These are phyloP conservation scores for Trichocladium uniseriatum DNA, from an alignment of 495 filamentous ascomycete genomes.

Conservation along the genomic window DNA sequence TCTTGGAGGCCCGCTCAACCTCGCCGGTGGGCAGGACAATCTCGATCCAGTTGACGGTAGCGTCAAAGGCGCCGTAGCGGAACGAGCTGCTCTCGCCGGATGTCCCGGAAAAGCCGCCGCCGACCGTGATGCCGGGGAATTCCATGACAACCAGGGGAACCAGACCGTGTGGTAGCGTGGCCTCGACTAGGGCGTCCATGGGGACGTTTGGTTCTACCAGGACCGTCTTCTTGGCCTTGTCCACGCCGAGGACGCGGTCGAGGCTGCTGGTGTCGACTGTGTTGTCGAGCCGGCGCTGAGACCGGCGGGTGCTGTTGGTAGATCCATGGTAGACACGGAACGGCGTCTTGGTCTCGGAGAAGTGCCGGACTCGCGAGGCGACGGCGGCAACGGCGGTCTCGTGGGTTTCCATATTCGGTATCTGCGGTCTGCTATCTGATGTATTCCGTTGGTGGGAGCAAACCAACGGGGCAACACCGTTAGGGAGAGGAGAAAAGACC, in stretches of 20 bases:
- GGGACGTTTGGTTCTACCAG: conserved; percentile 56
- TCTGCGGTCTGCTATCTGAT: too few relatives aligned
- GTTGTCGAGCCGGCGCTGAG: conserved; percentile 31
- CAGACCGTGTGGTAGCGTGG: conserved; percentile 40
- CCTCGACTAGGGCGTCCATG: conserved; percentile 49
- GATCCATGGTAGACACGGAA: conserved; percentile 68
- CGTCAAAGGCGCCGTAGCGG: conserved; percentile 50
- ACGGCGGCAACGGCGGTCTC: too few relatives aligned
- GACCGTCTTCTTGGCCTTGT: conserved; percentile 33
- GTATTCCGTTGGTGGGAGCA: too few relatives aligned
- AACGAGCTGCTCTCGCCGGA: conserved; percentile 53
- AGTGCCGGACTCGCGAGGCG: too few relatives aligned
- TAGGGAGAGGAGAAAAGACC: too few relatives aligned
- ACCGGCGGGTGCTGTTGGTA: conserved; percentile 60
- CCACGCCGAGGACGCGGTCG: conserved; percentile 43
- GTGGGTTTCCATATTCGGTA: neutral
- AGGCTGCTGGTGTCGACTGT: conserved; percentile 47
- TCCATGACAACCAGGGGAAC: conserved; percentile 52
- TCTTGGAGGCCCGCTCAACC: conserved; percentile 25
- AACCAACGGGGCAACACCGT: too few relatives aligned
- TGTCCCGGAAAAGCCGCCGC: conserved; percentile 54
- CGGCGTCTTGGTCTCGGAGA: conserved; percentile 14
- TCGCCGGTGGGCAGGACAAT: conserved; percentile 49
- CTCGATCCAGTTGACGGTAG: conserved; percentile 46
- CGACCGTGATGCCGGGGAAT: conserved; percentile 56